A percentile compares a stretch with the other conserved stretches of the same genome.
phyloP scores from a whole-genome alignment of 352 stramenopile species.

The Phytophthora quininea region DNA sequence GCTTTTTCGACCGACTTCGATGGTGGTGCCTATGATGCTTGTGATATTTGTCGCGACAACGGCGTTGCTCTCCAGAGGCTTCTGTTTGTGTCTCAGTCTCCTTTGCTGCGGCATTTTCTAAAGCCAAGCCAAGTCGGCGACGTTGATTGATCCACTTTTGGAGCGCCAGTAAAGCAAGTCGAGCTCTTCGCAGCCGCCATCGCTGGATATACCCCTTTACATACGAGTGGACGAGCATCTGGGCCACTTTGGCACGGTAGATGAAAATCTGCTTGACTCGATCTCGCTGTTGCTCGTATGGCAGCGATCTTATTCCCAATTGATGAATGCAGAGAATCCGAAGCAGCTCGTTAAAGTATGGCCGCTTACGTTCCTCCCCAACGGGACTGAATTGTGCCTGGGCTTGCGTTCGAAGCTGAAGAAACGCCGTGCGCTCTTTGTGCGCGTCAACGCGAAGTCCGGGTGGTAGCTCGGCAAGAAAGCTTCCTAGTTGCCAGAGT shows the following conservation, averaged over 20 bases:
- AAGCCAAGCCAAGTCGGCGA: conserved; percentile 9
- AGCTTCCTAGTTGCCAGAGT: conserved; percentile 68
- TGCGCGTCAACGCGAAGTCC: conserved; percentile 53
- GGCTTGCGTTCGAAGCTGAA: conserved; percentile 72
- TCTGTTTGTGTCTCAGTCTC: conserved; percentile 35
- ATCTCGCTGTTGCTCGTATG: conserved; percentile 82
- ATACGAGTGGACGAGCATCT: conserved; percentile 77
- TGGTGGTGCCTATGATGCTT: conserved; percentile 23
- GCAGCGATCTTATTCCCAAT: conserved; percentile 76
- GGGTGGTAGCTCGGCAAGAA: conserved; percentile 60
- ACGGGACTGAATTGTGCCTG: conserved; percentile 55
- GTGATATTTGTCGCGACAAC: conserved; percentile 6
- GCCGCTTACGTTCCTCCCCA: conserved; percentile 43
- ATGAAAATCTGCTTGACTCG: conserved; percentile 88
- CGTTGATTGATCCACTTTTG: conserved; percentile 28
- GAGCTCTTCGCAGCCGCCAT: conserved; percentile 42
- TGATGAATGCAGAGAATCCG: conserved; percentile 82
- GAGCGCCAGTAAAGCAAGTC: conserved; percentile 16
- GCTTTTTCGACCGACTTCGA: conserved; percentile 18
- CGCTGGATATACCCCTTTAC: conserved; percentile 71
- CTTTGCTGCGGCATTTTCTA: conserved; percentile 14
- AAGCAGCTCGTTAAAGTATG: conserved; percentile 82
- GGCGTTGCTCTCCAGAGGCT: conserved; percentile 3
- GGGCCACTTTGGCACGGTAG: conserved; percentile 73
- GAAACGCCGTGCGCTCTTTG: conserved; percentile 55